Evolutionary conservation across 805 yeast genomes (phyloP).

Genomic region (Novakomyces olei): DNA sequence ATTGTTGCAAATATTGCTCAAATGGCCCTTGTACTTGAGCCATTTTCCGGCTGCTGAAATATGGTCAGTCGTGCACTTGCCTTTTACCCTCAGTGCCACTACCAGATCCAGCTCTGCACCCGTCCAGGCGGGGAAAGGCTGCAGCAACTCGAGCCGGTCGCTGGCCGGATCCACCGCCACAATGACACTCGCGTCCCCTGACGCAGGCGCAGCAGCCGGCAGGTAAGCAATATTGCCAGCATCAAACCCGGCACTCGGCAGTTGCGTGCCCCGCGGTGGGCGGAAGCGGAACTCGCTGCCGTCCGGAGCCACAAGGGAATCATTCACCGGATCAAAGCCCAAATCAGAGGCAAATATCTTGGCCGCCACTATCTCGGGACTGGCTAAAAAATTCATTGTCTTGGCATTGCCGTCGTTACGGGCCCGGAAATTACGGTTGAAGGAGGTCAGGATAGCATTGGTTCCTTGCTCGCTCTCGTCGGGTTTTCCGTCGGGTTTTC

Average conservation of each 20-base stretch:
- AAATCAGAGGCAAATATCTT: constrained; percentile 91
- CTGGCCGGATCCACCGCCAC: constrained; percentile 73
- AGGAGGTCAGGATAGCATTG: constrained; percentile 90
- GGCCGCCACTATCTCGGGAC: constrained; percentile 86
- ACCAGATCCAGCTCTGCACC: constrained; percentile 88
- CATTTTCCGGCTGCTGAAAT: constrained; percentile 99
- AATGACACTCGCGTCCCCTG: constrained; percentile 46
- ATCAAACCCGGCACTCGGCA: constrained; percentile 78
- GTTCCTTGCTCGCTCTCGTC: constrained; percentile 66
- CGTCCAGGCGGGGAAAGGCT: constrained; percentile 90
- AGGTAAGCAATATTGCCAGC: constrained; percentile 71
- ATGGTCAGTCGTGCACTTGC: constrained; percentile 98
- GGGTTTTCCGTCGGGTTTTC: background rate
- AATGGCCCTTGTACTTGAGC: constrained; percentile 99
- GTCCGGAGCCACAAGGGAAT: constrained; percentile 62
- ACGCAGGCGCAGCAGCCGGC: constrained; percentile 80
- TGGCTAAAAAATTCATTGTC: constrained; percentile 89
- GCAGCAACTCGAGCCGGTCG: constrained; percentile 85
- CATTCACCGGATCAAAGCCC: constrained; percentile 88
- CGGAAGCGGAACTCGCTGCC: constrained; percentile 77
- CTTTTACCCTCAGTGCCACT: constrained; percentile 84
- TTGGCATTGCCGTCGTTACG: constrained; percentile 97
- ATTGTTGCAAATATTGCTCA: constrained; percentile 95
- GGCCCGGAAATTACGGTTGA: constrained; percentile 94
- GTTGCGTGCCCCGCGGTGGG: constrained; percentile 77